Base-by-base conservation (phyloP, 2,329 filamentous ascomycete genomes). In the Polytolypa hystricis region DNA sequence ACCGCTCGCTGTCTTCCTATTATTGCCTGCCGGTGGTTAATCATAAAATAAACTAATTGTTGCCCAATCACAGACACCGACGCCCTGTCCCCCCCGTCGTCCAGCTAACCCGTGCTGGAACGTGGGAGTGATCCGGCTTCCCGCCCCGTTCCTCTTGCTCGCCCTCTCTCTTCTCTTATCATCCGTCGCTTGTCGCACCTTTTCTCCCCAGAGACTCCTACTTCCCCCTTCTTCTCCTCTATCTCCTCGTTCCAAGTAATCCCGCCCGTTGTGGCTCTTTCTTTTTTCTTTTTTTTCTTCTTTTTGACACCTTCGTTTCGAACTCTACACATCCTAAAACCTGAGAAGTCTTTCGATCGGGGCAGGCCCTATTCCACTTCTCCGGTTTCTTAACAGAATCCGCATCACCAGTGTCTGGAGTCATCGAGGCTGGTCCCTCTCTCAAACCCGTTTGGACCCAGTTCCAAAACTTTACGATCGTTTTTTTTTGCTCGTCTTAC, bases 381-480 rank as follows among this genome's bases (percentile, higher is more conserved):
- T 33, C 26, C 17, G 28, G 39, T 44, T 43, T 44, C 43, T 46
- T 46, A 41, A 39, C 39, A 29, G 40, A 26, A 40, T 33, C 42
- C 42, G 39, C 46, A 43, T 41, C 44, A 33, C 43, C 47, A 49
- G 44, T 45, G 43, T 42, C 40, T 47, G 38, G 30, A 35, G 33
- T 33, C 20, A 21, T 37, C 35, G 56, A 60, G 58, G 56, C 58
- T 50, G 58, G 58, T 46, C 49, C 57, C 56, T 60, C 56, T 46
- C 47, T 50, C 40, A 46, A 47, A 48, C 43, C 34, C 40, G 37
- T 41, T 36, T 41, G 38, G 40, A 39, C 46, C 40, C 40, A 35
- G 44, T 41, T 26, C 32, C 42, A 40, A 31, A 39, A 45, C 41
- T 37, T 37, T 37, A 42, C 40, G 17, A 26, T 41, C 34, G 34